phyloP scores from a whole-genome alignment of 2,329 filamentous ascomycete genomes.

The Diaporthe aspalathi region DNA sequence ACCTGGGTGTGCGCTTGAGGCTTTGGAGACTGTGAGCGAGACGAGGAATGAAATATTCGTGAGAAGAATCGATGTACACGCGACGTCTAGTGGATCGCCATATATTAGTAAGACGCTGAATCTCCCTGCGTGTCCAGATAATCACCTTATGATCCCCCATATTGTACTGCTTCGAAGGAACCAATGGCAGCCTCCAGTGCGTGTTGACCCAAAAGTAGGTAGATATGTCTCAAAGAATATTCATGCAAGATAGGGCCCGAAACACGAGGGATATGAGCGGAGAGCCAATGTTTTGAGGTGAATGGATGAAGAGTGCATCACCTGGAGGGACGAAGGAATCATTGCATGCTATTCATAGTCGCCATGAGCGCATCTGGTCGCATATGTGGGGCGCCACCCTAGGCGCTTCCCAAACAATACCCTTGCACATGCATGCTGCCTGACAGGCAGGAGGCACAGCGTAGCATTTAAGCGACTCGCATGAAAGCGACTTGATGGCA shows the following conservation, averaged over 20 bases:
- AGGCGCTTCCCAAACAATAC: constrained; percentile 1
- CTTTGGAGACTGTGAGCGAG: not conserved
- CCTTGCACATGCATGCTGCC: constrained; percentile 10
- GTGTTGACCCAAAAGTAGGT: not conserved
- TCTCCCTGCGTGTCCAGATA: too few species aligned
- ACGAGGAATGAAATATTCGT: not conserved
- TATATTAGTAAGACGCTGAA: not conserved
- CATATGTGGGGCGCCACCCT: constrained; percentile 9
- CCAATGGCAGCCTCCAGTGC: not conserved
- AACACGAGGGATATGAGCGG: too few species aligned
- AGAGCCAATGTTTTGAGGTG: too few species aligned
- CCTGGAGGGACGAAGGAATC: not conserved
- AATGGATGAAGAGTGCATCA: not conserved
- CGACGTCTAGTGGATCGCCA: not conserved
- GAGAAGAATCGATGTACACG: not conserved
- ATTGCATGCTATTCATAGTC: not conserved
- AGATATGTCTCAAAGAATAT: not conserved
- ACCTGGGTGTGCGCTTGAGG: not conserved
- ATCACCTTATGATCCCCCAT: constrained; percentile 5
- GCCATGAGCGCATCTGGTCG: not conserved
- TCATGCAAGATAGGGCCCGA: not conserved
- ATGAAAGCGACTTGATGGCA: not conserved
- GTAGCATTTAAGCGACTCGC: not conserved
- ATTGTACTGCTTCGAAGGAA: not conserved
- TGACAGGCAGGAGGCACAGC: not conserved